Evolutionary conservation across 345 rosid genomes (phyloP).

Genomic region (Hibiscus syriacus): DNA sequence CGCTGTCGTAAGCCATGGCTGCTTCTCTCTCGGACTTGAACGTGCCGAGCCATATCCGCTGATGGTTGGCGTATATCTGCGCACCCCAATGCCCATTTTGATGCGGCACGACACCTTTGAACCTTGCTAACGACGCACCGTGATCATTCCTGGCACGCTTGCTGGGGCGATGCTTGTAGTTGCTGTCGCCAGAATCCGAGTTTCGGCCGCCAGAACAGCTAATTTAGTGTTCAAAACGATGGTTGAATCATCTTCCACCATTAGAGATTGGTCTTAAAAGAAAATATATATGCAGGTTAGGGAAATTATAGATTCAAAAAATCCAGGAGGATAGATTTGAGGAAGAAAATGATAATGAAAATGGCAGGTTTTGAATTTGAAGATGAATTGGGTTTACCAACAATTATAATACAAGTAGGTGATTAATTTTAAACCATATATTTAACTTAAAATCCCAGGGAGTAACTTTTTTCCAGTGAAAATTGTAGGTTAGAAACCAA

Average conservation of each 20-base stretch:
- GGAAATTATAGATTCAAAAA: constrained; percentile 7
- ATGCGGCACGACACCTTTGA: constrained; percentile 54
- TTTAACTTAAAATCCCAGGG: neutral
- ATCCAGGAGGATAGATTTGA: constrained; percentile 24
- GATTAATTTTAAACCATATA: neutral
- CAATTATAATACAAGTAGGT: neutral
- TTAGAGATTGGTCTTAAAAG: neutral
- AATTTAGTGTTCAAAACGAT: constrained; percentile 19
- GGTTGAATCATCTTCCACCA: constrained; percentile 27
- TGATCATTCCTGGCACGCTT: neutral
- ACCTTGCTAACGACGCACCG: constrained; percentile 12
- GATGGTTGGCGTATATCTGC: constrained; percentile 52
- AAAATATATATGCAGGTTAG: neutral
- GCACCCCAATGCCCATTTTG: constrained; percentile 63
- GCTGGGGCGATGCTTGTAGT: neutral
- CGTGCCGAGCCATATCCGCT: constrained; percentile 64
- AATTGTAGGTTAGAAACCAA: neutral
- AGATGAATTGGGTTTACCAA: too few relatives aligned
- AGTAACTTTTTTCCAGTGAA: neutral
- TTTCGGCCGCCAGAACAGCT: constrained; percentile 6
- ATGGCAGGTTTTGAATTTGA: neutral
- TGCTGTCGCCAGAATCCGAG: constrained; percentile 21
- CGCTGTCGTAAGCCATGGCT: constrained; percentile 63
- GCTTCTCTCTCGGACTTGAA: constrained; percentile 53
- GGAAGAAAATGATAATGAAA: constrained; percentile 25